Conservation (phyloP, 495 filamentous ascomycete genomes). For the Penicillium dipodomyicola region DNA sequence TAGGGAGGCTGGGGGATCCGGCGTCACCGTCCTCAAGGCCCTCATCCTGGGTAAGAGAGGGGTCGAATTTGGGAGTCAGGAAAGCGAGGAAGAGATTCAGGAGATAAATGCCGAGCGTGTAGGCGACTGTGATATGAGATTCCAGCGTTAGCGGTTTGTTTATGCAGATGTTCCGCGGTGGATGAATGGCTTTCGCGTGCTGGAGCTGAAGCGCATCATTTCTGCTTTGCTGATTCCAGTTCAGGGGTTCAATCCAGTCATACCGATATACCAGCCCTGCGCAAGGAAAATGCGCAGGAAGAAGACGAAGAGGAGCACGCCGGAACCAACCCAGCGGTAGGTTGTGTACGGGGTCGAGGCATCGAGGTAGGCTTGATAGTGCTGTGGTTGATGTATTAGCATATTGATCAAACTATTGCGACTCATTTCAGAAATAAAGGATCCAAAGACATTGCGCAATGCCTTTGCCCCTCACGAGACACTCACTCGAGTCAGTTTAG, state of each 20-base stretch:
- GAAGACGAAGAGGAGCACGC: conserved; percentile 70
- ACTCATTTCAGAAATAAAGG: conserved; percentile 6
- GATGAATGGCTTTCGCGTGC: not conserved
- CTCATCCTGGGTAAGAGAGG: conserved; percentile 90
- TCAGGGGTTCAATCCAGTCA: conserved; percentile 19
- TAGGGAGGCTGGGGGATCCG: conserved; percentile 66
- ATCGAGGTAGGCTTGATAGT: conserved; percentile 94
- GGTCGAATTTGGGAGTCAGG: conserved; percentile 97
- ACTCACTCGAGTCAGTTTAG: conserved; percentile 65
- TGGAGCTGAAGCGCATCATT: conserved; percentile 3
- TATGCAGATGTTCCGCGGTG: not conserved
- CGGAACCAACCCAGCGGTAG: conserved; percentile 88
- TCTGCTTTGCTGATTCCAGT: not conserved
- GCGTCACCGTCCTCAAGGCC: conserved; percentile 90
- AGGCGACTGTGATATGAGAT: conserved; percentile 64
- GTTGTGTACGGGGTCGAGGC: conserved; percentile 80
- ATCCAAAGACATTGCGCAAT: conserved; percentile 16
- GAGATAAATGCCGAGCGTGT: conserved; percentile 97
- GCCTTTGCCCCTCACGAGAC: conserved; percentile 14
- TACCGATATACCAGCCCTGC: conserved; percentile 99
- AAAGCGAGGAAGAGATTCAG: conserved; percentile 99
- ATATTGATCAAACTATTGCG: conserved; percentile 4
- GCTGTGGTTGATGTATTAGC: conserved; percentile 46
- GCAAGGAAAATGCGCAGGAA: conserved; percentile 84
- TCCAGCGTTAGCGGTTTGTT: conserved; percentile 13